These are phyloP conservation scores for Phialophora macrospora DNA, from an alignment of 2,329 filamentous ascomycete species.

Conservation along the genomic window DNA sequence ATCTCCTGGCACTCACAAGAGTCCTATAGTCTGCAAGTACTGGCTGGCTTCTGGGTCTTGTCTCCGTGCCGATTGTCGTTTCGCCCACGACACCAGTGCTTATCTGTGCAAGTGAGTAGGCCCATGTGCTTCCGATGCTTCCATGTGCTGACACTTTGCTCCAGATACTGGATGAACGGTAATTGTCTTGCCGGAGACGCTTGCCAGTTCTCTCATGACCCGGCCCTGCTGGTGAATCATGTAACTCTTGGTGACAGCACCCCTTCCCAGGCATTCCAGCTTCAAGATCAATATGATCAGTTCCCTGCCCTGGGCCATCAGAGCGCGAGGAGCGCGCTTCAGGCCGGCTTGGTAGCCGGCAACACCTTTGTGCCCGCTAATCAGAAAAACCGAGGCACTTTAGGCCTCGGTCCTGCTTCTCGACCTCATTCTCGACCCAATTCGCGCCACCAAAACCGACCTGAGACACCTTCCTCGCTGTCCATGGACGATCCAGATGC, in stretches of 20 bases:
- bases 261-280: constrained; percentile 69
- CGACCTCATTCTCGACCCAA: constrained; percentile 80
- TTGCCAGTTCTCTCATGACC: constrained; percentile 97
- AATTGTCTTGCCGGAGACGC: constrained; percentile 92
- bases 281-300: constrained; percentile 76
- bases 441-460: constrained; percentile 72
- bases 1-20: constrained; percentile 79
- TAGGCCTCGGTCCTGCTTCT: constrained; percentile 47
- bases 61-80: constrained; percentile 91
- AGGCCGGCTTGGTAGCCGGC: constrained; percentile 48
- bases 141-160: constrained; percentile 40
- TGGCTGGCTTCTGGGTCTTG: constrained; percentile 96
- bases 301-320: constrained; percentile 72
- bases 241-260: constrained; percentile 70
- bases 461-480: constrained; percentile 65
- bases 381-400: constrained; percentile 30
- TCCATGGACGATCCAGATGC: constrained; percentile 93
- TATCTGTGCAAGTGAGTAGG: constrained; percentile 93
- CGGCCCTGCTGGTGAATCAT: constrained; percentile 74
- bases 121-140: constrained; percentile 28
- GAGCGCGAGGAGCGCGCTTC: constrained; percentile 47
- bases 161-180: constrained; percentile 91
- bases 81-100: constrained; percentile 93
- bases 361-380: constrained; percentile 39
- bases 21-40: constrained; percentile 93